Base-by-base conservation (phyloP, 2,329 filamentous ascomycete species). In the Aspergillus fumigatiaffinis region DNA sequence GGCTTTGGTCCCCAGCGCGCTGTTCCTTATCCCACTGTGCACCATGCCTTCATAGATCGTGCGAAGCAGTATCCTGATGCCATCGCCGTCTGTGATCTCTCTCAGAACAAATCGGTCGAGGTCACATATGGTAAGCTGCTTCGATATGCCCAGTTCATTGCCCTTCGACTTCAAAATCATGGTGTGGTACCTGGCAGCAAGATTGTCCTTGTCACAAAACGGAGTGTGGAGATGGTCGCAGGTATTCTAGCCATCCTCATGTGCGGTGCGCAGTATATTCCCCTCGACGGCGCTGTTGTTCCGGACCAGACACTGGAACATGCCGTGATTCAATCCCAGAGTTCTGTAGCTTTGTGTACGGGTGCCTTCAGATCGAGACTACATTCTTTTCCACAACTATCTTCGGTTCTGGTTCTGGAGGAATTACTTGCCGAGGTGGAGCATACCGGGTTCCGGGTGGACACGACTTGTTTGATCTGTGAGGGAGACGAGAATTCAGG, bases 221-320 rank as follows among this genome's bases (percentile, higher is more conserved):
- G 57, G 7, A 51, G 57, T 12, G 20, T 55, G n/a, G 57, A 59
- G 32, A 59, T 59, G 57, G 53, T 59, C 6, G 53, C 57, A 25
- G 57, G 57, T 10, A 56, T 56, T 7, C 51, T 59, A 4, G 57
- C 51, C 2, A 53, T 56, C 21, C 53, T 59, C 23, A 59, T 56
- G 47, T 29, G 26, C 10, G 57, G 57, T 17, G 50, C 53, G 12
- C 57, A 59, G 54, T 59, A 59, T 53, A 50, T 59, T 7, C 57
- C 57, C 0, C 42, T 59, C 12, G 57, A 59, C 26, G 57, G 57
- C 35, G 47, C 32, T 21, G 57, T 59, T 21, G 57, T 56, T 10
- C 53, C 57, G 5, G 53, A 59, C 29, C 21, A 56, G 21, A 59
- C 57, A 8, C 38, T 59, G 3, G 50, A 56, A 20, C 23, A 29